These are phyloP conservation scores for Aspergillus pseudoterreus DNA, from an alignment of 2,329 filamentous ascomycete species.

Conservation along the genomic window DNA sequence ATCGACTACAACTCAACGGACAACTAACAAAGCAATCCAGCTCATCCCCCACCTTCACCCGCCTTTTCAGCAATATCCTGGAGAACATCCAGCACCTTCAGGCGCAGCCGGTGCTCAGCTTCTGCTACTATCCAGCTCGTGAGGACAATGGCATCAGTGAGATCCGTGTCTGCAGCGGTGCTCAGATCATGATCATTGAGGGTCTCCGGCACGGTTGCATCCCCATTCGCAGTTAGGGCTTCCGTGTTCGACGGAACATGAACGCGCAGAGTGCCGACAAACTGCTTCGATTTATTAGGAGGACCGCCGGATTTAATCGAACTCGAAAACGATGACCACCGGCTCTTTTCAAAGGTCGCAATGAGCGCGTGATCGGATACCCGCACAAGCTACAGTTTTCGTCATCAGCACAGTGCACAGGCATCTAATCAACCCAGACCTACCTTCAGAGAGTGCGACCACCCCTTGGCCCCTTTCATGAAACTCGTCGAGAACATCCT, in stretches of 20 bases:
- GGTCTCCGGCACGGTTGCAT: not conserved
- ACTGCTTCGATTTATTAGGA: slow-evolving; percentile 6
- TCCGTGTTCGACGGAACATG: not conserved
- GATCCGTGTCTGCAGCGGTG: not conserved
- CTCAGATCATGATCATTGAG: too few species aligned
- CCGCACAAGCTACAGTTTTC: slow-evolving; percentile 4
- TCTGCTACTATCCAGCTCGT: slow-evolving; percentile 8
- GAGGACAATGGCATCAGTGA: slow-evolving; percentile 5
- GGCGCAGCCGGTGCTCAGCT: slow-evolving; percentile 7
- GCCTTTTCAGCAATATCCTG: slow-evolving; percentile 3
- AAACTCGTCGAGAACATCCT: slow-evolving; percentile 6
- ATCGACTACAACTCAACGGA: not conserved
- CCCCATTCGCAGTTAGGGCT: not conserved
- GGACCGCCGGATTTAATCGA: slow-evolving; percentile 4
- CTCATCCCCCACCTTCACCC: not conserved
- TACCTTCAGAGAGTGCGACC: slow-evolving; percentile 11
- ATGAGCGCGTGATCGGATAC: slow-evolving; percentile 6
- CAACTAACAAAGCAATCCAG: not conserved
- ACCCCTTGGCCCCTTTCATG: slow-evolving; percentile 4
- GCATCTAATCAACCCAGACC: not conserved
- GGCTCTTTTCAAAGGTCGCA: slow-evolving; percentile 7
- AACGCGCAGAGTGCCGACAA: not conserved
- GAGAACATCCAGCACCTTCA: slow-evolving; percentile 5
- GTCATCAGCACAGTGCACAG: not conserved
- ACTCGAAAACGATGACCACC: not conserved